Conservation (phyloP, 2,329 filamentous ascomycete species). For the Cordyceps cateniannulata region DNA sequence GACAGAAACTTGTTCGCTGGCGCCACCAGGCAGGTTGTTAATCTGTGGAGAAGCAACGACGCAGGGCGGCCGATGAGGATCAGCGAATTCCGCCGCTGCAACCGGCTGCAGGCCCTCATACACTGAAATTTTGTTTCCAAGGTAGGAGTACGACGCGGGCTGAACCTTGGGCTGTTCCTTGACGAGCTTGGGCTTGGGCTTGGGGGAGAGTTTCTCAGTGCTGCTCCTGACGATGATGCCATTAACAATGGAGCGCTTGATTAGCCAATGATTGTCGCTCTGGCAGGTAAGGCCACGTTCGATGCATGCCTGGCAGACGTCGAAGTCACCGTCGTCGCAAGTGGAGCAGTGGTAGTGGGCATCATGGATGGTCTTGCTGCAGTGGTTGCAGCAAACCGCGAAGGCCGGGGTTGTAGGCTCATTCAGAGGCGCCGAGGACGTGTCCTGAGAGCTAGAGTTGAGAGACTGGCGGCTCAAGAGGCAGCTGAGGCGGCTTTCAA, state of each 20-base stretch:
- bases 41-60: too few species aligned
- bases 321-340: constrained; percentile 90
- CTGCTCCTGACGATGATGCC: constrained; percentile 78
- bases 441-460: not conserved
- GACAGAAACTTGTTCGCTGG: not conserved
- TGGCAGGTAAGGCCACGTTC: constrained; percentile 70
- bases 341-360: constrained; percentile 91
- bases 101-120: not conserved
- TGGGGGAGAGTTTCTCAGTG: constrained; percentile 72
- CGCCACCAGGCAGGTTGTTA: too few species aligned
- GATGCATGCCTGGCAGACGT: constrained; percentile 79
- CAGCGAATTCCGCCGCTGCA: not conserved
- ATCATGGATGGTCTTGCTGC: constrained; percentile 69
- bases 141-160: not conserved
- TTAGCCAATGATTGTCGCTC: constrained; percentile 80
- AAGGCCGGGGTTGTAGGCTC: constrained; percentile 37
- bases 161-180: constrained; percentile 5
- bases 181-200: constrained; percentile 21
- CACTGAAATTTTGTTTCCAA: too few species aligned
- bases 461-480: constrained; percentile 18
- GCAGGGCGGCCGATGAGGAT: too few species aligned
- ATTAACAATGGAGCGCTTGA: constrained; percentile 77
- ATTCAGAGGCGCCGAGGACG: not conserved
- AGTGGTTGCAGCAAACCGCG: constrained; percentile 91
- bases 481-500: constrained; percentile 22